A percentile compares a stretch with the other conserved stretches of the same genome.
These are phyloP conservation scores for Herpotrichia juniperi DNA, from an alignment of 2,329 filamentous ascomycete species.

Conservation along the genomic window DNA sequence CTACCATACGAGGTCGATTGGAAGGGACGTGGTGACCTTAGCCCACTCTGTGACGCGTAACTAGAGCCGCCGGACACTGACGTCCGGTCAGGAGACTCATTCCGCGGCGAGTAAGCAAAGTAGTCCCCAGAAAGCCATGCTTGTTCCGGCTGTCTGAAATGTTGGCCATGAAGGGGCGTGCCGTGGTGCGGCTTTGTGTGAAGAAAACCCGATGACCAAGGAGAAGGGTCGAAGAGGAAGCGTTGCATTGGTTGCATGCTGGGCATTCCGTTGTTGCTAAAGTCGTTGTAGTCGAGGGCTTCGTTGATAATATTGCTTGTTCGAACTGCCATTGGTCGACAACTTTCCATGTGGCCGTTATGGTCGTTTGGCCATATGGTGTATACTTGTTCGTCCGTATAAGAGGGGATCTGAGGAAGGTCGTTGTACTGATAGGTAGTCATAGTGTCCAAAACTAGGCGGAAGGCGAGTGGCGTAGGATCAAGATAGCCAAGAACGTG, in stretches of 20 bases:
- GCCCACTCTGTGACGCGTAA: slow-evolving; percentile 36
- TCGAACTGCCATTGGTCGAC: slow-evolving; percentile 15
- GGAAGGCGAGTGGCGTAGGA: neutral
- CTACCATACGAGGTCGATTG: slow-evolving; percentile 24
- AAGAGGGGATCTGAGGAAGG: slow-evolving; percentile 35
- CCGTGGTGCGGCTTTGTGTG: slow-evolving; percentile 29
- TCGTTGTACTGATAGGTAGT: slow-evolving; percentile 32
- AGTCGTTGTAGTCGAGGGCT: slow-evolving; percentile 22
- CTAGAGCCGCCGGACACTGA: slow-evolving; percentile 39
- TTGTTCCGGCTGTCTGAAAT: slow-evolving; percentile 21
- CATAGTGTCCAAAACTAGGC: slow-evolving; percentile 3
- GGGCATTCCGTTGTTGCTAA: slow-evolving; percentile 24
- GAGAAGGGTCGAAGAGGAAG: slow-evolving; percentile 37
- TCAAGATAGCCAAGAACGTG: neutral
- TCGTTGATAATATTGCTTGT: slow-evolving; percentile 21
- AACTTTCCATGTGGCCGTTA: slow-evolving; percentile 7
- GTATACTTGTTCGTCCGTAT: slow-evolving; percentile 26
- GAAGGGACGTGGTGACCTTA: slow-evolving; percentile 30
- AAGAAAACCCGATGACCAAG: slow-evolving; percentile 32
- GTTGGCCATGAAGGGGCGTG: slow-evolving; percentile 20
- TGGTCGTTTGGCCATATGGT: slow-evolving; percentile 15
- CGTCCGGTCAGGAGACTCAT: slow-evolving; percentile 41
- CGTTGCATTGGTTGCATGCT: slow-evolving; percentile 41
- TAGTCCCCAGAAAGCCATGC: slow-evolving; percentile 27
- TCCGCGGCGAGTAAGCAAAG: slow-evolving; percentile 19